Evolutionary conservation across 2,329 filamentous ascomycete genomes (phyloP).

Genomic region (Apiospora pterosperma): DNA sequence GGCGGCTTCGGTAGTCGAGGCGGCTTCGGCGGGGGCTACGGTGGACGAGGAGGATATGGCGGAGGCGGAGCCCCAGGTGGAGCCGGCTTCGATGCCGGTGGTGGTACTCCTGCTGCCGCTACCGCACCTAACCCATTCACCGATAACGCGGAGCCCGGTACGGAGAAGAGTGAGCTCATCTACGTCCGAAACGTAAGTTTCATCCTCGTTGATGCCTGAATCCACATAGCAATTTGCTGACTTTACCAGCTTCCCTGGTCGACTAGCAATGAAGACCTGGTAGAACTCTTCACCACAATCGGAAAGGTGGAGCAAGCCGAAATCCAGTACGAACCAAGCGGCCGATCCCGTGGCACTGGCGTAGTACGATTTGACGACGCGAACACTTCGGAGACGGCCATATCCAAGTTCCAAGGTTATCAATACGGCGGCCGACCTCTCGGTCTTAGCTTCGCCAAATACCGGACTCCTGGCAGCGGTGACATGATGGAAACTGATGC

Average conservation of each 20-base stretch:
- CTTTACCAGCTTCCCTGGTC: conserved; percentile 84
- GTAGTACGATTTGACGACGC: conserved; percentile 89
- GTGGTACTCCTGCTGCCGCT: conserved; percentile 38
- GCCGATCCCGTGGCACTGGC: conserved; percentile 88
- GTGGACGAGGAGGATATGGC: conserved; percentile 39
- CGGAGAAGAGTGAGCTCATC: conserved; percentile 78
- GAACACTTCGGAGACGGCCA: conserved; percentile 87
- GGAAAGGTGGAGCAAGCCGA: conserved; percentile 98
- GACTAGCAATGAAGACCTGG: conserved; percentile 94
- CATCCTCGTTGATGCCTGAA: background rate
- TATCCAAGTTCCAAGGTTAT: conserved; percentile 96
- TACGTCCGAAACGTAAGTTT: conserved; percentile 92
- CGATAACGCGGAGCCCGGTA: conserved; percentile 83
- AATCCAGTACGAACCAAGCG: conserved; percentile 97
- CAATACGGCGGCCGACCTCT: conserved; percentile 95
- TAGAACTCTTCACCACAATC: conserved; percentile 96
- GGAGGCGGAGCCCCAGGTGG: conserved; percentile 33
- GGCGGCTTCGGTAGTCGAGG: conserved; percentile 47
- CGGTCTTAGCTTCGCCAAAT: conserved; percentile 91
- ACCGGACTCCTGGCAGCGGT: conserved; percentile 65
- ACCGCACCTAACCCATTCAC: conserved; percentile 85
- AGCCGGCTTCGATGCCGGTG: conserved; percentile 40
- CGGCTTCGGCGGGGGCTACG: conserved; percentile 44
- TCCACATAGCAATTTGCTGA: conserved; percentile 19
- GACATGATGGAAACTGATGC: conserved; percentile 84